These are phyloP conservation scores for Senna tora DNA, from an alignment of 306 rosid genomes.

Conservation along the genomic window DNA sequence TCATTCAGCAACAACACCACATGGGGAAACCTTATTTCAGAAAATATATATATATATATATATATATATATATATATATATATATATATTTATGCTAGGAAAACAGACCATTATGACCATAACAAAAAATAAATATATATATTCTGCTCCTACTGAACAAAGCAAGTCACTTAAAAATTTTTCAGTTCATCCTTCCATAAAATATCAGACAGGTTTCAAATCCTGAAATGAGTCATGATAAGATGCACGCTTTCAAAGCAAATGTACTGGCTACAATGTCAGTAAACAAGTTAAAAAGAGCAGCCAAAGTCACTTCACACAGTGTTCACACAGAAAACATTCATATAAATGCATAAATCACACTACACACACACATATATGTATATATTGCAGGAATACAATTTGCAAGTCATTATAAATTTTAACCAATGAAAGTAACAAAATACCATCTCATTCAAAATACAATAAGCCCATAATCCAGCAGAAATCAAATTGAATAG, in stretches of 20 bases:
- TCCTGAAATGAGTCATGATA: not conserved
- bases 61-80: too few relatives aligned
- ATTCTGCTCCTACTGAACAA: conserved; percentile 13
- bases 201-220: conserved; percentile 29
- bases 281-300: not conserved
- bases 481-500: not conserved
- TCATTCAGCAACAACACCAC: conserved; percentile 2
- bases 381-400: not conserved
- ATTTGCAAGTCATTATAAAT: not conserved
- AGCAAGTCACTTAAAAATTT: conserved; percentile 4
- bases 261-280: not conserved
- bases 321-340: not conserved
- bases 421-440: not conserved
- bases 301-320: not conserved
- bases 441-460: not conserved
- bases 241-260: not conserved
- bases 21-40: not conserved
- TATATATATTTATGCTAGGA: too few relatives aligned
- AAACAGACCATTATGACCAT: not conserved
- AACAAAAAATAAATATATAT: not conserved
- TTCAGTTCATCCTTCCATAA: conserved; percentile 15
- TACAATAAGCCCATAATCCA: not conserved
- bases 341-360: not conserved
- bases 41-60: too few relatives aligned
- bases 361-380: not conserved